phyloP scores from a whole-genome alignment of 805 yeast species.

The Zygosaccharomyces gambellarensis region DNA sequence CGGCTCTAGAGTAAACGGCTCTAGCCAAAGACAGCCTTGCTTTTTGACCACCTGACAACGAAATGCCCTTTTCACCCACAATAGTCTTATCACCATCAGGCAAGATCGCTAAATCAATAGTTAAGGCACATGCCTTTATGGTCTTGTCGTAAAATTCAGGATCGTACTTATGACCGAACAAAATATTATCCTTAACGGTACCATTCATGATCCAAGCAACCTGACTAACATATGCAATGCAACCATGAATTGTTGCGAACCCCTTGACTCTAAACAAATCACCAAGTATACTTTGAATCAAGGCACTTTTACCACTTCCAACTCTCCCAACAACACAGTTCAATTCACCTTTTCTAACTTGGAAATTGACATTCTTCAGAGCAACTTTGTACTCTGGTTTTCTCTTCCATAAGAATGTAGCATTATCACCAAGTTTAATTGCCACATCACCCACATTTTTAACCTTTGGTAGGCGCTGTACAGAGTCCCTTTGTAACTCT shows the following conservation, averaged over 20 bases:
- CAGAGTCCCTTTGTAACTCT: conserved; percentile 79
- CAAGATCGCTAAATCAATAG: conserved; percentile 68
- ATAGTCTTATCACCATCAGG: conserved; percentile 89
- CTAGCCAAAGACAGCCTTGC: conserved; percentile 92
- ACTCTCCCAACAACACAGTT: conserved; percentile 86
- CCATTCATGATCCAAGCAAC: conserved; percentile 98
- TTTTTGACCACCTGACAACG: conserved; percentile 96
- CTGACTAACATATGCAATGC: conserved; percentile 85
- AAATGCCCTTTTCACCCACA: conserved; percentile 96
- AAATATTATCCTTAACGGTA: conserved; percentile 80
- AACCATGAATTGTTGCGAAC: conserved; percentile 64
- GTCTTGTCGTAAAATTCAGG: conserved; percentile 75
- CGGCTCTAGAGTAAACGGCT: conserved; percentile 93
- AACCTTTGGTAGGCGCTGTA: conserved; percentile 42
- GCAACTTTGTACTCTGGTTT: conserved; percentile 67
- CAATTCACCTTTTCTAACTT: conserved; percentile 68
- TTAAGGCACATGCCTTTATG: conserved; percentile 81
- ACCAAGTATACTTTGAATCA: conserved; percentile 75
- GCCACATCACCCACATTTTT: conserved; percentile 60
- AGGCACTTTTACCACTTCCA: conserved; percentile 85
- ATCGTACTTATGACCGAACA: conserved; percentile 85
- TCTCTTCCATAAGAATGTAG: conserved; percentile 76
- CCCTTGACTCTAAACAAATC: conserved; percentile 77
- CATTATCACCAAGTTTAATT: conserved; percentile 52
- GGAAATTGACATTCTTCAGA: conserved; percentile 54